Base-by-base conservation (phyloP, 495 filamentous ascomycete species). In the Tuber magnatum region DNA sequence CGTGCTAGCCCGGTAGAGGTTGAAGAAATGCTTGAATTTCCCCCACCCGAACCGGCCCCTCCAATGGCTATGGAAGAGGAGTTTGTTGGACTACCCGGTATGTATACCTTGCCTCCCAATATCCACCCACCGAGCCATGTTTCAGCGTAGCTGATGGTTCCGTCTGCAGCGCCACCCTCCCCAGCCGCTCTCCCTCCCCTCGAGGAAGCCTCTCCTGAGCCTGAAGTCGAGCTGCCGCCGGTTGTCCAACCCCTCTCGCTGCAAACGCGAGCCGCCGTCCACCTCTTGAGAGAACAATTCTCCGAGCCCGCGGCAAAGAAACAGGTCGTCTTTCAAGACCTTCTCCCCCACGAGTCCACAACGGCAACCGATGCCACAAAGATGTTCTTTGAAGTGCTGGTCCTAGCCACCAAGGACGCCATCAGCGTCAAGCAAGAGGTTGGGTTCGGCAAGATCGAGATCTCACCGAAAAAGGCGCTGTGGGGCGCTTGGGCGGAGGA, bases 351-450 rank as follows among this genome's bases (percentile, higher is more conserved):
- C 84, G 83, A 85, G 71, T 89, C 86, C 72, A 93, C 95, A 3
- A 91, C 87, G 71, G 91, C 92, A 81, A 90, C 90, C 20, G 95
- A 98, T 79, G 96, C 96, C 4, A 97, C 95, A 56, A 97, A 97
- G 86, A 97, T 99, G 94, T 99, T 99, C 85, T 98, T 98, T 76
- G 96, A 99, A 84, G 90, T 94, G 48, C 86, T 99, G 61, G 95
- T 98, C 8, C 86, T 99, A 71, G 96, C 96, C 18, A 99, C 95
- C 20, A 98, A 98, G 86, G 96, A 98, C 84, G 95, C 95, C 48
- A 92, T 99, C 81, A 94, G 97, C 83, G 92, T 97, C n/a, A 94
- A 97, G 81, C 95, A 99, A 84, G 86, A 87, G n/a, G 87, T 89
- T 70, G 88, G 89, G 24, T 84, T 87, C 44, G 88, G 78, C 8